Base-by-base conservation (phyloP, 345 rosid species). In the Pseudoturritis turrita region DNA sequence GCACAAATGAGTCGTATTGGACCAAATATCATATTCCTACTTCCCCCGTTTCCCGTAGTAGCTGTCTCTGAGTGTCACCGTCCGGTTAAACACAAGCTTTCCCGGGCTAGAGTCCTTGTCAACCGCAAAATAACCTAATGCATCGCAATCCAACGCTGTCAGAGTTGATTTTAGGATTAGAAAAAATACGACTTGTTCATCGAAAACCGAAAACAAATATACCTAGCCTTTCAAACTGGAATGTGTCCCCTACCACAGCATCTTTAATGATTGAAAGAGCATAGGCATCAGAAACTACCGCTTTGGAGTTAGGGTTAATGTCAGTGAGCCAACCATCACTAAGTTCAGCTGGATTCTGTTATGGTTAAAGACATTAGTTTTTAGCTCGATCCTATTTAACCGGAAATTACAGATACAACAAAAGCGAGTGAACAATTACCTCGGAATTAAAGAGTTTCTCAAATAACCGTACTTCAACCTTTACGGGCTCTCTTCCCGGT, bases 171-270 rank as follows among this genome's bases (percentile, higher is more conserved):
- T 10, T 5, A n/a, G 15, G 53, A 62, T 23, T n/a, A n/a, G 4
- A 1, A 0, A n/a, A 7, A 52, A 26, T 7, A 14, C 12, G 7
- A 15, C 21, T 54, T 28, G 12, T 44, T 23, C 4, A 12, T 36
- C 50, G 47, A 36, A 58, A 57, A 57, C 21, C 37, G 26, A 56
- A 37, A 2, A n/a, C n/a, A n/a, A n/a, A n/a, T n/a, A 23, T 87
- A 95, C 99, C 97, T 33, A 91, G 96, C 72, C 97, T 82, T 78
- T 95, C 96, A 31, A 95, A 95, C 75, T 95, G 97, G 78, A 95
- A 95, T 28, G 64, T 80, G 56, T 88, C 91, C 57, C 89, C 92
- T 3, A 82, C 72, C 33, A 80, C 81, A 63, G 97, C 90, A 75
- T 77, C 74, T 71, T 56, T 52, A 52, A 95, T 85, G 28, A 83